Base-by-base conservation (phyloP, 495 filamentous ascomycete genomes). In the Aspergillus hancockii region DNA sequence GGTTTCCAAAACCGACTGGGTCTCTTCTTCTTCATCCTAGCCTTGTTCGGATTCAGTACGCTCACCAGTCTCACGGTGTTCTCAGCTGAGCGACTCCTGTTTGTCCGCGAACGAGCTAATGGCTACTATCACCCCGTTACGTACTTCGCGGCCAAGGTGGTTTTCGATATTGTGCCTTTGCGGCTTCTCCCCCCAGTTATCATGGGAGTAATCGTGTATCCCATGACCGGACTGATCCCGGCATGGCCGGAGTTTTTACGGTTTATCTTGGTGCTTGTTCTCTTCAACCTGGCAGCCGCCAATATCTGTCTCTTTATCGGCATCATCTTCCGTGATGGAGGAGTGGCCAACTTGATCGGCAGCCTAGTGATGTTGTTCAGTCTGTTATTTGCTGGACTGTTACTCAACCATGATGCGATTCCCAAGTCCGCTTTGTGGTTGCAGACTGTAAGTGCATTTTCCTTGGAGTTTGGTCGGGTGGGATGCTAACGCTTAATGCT, bases 1-100 rank as follows among this genome's bases (percentile, higher is more conserved):
- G 95, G 94, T 47, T 99, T 99, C 83, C 94, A 99, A 71, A 98
- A 99, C 72, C 85, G 94, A 19, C 87, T 99, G n/a, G 94, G 94
- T 63, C 81, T 98, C 12, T 98, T 98, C 82, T 97, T 99, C 81
- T 99, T 99, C 79, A 78, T 98, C 40, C 84, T 99, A 12, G 92
- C 94, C 5, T 77, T 99, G 18, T 99, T 97, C 64, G 94, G 94
- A 16, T 99, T 99, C 79, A 93, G 90, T 72, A 98, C 94, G 0
- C 79, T 99, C 36, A 98, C 94, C 0, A 91, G 85, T 65, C 80
- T 99, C 58, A 96, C 89, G 12, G 94, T 97, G 18, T 99, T 99
- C 71, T 92, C 91, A 5, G 83, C 90, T 2, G 94, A 99, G 71
- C 84, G 94, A 52, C 86, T 97, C 13, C 74, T 98, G 21, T 99